These are phyloP conservation scores for Curvularia lunata DNA, from an alignment of 2,329 filamentous ascomycete species.

Conservation along the genomic window DNA sequence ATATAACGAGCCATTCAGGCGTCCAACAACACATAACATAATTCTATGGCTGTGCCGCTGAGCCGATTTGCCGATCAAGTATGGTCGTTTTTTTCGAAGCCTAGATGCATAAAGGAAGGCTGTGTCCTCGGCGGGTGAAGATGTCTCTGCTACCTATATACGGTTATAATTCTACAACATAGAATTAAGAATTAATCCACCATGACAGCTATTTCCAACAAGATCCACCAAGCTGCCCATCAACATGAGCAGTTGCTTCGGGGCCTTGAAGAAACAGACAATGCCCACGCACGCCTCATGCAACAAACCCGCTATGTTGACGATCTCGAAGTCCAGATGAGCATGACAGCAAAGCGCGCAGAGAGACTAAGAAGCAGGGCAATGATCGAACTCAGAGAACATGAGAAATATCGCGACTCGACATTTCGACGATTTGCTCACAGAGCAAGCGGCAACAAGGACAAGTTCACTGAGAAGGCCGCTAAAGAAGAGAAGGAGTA, in stretches of 20 bases:
- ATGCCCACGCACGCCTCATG: conserved; percentile 38
- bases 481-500: conserved; percentile 47
- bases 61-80: conserved; percentile 22
- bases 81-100: background rate
- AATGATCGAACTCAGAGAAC: conserved; percentile 34
- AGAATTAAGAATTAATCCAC: background rate
- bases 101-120: conserved; percentile 4
- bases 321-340: conserved; percentile 36
- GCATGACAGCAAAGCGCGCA: conserved; percentile 25
- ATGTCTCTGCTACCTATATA: background rate
- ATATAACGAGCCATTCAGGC: conserved; percentile 16
- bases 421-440: conserved; percentile 42
- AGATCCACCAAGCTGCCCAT: conserved; percentile 36
- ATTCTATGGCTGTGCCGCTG: conserved; percentile 6
- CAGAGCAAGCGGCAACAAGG: conserved; percentile 38
- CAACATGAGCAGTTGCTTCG: conserved; percentile 36
- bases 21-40: conserved; percentile 17
- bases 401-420: conserved; percentile 46
- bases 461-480: conserved; percentile 40
- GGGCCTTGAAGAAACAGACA: conserved; percentile 39
- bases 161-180: background rate
- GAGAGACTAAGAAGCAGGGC: conserved; percentile 29
- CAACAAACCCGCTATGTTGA: conserved; percentile 40
- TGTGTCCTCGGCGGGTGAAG: background rate
- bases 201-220: conserved; percentile 34